These are phyloP conservation scores for Pochonia chlamydosporia DNA, from an alignment of 2,329 filamentous ascomycete genomes.

Conservation along the genomic window DNA sequence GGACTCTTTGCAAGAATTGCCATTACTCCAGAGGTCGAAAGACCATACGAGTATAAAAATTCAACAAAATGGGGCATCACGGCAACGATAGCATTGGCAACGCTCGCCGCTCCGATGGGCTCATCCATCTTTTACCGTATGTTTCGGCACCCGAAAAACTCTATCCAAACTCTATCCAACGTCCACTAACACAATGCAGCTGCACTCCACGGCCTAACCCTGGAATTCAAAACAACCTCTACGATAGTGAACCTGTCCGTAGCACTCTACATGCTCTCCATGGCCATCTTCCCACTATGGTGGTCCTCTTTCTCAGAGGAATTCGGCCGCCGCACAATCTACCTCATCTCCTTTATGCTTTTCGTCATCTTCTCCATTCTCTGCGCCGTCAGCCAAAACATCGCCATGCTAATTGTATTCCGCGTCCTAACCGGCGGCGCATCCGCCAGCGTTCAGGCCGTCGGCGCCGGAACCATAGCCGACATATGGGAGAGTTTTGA, in stretches of 20 bases:
- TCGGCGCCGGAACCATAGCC: conserved; percentile 77
- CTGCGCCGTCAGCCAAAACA: conserved; percentile 62
- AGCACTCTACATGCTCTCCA: conserved; percentile 74
- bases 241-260: conserved; percentile 71
- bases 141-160: conserved; percentile 21
- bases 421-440: conserved; percentile 69
- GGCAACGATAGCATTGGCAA: conserved; percentile 68
- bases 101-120: conserved; percentile 73
- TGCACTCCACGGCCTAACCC: conserved; percentile 58
- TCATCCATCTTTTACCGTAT: conserved; percentile 77
- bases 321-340: conserved; percentile 70
- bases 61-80: conserved; percentile 83
- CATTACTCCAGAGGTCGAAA: conserved; percentile 71
- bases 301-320: conserved; percentile 78
- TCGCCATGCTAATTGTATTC: conserved; percentile 73
- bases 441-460: conserved; percentile 73
- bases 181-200: conserved; percentile 39
- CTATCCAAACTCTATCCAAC: neutral
- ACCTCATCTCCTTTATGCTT: conserved; percentile 66
- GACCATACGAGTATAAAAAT: conserved; percentile 66
- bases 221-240: conserved; percentile 54
- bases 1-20: conserved; percentile 68
- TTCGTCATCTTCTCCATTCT: conserved; percentile 67
- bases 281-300: conserved; percentile 83
- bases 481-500: conserved; percentile 73